Percentiles rank a stretch among this genome's conserved stretches.
Evolutionary conservation across 139 green algal species (phyloP).

Genomic region (Chlamydomonas incerta): DNA sequence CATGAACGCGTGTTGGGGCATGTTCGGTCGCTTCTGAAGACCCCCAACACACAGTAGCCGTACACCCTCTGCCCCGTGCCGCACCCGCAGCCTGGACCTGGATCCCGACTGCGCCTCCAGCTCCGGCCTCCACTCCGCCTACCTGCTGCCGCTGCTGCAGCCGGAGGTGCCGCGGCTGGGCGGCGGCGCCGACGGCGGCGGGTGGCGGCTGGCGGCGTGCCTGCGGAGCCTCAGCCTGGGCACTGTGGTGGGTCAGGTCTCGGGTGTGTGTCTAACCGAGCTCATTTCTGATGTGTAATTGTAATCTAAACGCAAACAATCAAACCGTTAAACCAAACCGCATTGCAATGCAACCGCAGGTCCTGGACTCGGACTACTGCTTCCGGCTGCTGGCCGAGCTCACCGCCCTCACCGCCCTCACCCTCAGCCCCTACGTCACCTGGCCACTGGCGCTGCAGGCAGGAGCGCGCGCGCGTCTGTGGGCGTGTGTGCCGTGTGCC

Average conservation of each 20-base stretch:
- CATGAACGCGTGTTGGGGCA: too few species aligned
- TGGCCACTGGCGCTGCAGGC: constrained; percentile 18
- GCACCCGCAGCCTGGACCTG: not conserved
- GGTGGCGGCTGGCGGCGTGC: too few species aligned
- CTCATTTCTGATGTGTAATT: too few species aligned
- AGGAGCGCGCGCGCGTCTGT: too few species aligned
- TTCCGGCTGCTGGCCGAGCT: constrained; percentile 28
- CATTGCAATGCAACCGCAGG: not conserved
- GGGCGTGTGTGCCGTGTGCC: not conserved
- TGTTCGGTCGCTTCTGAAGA: too few species aligned
- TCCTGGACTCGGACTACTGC: constrained; percentile 36
- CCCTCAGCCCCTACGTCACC: not conserved
- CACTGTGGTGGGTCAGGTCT: constrained; percentile 10
- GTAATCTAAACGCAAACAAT: too few species aligned
- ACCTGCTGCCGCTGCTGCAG: constrained; percentile 21
- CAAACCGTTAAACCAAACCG: too few species aligned
- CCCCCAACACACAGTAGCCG: too few species aligned
- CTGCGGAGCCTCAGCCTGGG: not conserved
- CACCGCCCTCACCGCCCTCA: not conserved
- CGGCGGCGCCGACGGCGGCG: too few species aligned
- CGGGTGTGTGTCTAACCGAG: not conserved
- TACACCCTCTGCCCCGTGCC: not conserved
- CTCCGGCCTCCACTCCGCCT: constrained; percentile 6
- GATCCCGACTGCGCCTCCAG: not conserved
- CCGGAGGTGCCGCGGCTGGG: too few species aligned